Base-by-base conservation (phyloP, 1,139 yeast genomes). In the Kurtzmaniella quercitrusa region DNA sequence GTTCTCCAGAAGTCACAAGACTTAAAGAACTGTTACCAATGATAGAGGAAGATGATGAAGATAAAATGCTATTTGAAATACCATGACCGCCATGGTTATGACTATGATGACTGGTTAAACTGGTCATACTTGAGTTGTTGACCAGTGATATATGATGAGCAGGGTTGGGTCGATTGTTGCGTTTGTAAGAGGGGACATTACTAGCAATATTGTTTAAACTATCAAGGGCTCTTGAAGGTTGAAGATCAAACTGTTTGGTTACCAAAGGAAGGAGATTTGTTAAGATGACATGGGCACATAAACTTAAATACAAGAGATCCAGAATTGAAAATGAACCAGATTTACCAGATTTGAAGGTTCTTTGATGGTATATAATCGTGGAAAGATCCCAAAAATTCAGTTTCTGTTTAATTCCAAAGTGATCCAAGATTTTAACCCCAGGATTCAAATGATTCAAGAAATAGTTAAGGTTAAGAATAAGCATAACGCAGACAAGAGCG, bases 241-340 rank as follows among this genome's bases (percentile, higher is more conserved):
- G 61, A 40, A 58, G 64, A 33, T 68, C 57, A 14, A 66, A 52
- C 8, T 59, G 54, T 27, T 57, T 57, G 23, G 60, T 60, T 43
- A 65, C 57, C 27, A 60, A 48, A 1, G 72, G 64, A 15, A 64
- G 55, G 12, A 68, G 54, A n/a, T 68, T 60, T 40, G 70, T 56
- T n/a, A 66, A 58, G 8, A 74, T 68, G 23, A 70, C 68, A 52
- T 73, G 73, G 21, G 73, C 53, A 37, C 78, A 70, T 38, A 74
- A 58, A 2, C 69, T 59, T 43, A 75, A 59, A 48, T 72, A 67
- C 9, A 65, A 45, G 46, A 67, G 64, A 43, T 63, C 67, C 16
- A 46, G 54, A 31, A 54, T 53, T 48, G 14, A 12, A 15, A 38
- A 23, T 11, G 33, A 4, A 3, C 31, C 18, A 3, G 40, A 9